Conservation (phyloP, 805 yeast genomes). For the Kuraishia borneana region DNA sequence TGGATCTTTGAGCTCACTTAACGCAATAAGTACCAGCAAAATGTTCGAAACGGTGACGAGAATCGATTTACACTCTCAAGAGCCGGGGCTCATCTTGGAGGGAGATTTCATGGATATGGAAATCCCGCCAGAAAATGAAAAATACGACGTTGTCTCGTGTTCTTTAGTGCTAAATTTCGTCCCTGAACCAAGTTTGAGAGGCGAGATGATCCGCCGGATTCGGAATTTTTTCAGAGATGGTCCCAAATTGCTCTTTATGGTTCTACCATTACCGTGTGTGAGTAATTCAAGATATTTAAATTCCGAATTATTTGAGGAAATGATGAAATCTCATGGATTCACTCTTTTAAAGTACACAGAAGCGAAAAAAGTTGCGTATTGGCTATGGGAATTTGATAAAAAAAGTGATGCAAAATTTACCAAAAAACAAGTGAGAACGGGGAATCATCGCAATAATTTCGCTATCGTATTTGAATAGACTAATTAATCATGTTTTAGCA, state of each 20-base stretch:
- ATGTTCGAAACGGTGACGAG: constrained; percentile 41
- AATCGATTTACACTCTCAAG: constrained; percentile 76
- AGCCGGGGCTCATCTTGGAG: constrained; percentile 46
- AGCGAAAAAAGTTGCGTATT: constrained; percentile 64
- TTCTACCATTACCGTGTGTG: constrained; percentile 82
- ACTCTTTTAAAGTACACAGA: constrained; percentile 31
- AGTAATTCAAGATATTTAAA: constrained; percentile 72
- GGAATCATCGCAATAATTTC: neutral
- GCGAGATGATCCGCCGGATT: constrained; percentile 63
- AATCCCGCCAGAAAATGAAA: constrained; percentile 36
- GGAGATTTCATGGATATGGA: constrained; percentile 83
- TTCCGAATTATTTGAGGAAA: constrained; percentile 23
- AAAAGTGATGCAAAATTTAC: too few relatives aligned
- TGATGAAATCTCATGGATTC: constrained; percentile 58
- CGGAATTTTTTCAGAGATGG: constrained; percentile 37
- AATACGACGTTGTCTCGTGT: constrained; percentile 63
- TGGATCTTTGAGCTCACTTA: constrained; percentile 66
- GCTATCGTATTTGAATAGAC: neutral
- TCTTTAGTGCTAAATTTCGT: constrained; percentile 87
- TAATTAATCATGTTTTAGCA: neutral
- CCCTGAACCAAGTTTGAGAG: constrained; percentile 58
- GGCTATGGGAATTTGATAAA: constrained; percentile 36
- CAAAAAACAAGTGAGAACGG: neutral
- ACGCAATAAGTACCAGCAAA: constrained; percentile 51
- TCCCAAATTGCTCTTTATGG: constrained; percentile 50